Evolutionary conservation across 192 early-diverging fungal species (phyloP).

Genomic region (Coemansia sp.): DNA sequence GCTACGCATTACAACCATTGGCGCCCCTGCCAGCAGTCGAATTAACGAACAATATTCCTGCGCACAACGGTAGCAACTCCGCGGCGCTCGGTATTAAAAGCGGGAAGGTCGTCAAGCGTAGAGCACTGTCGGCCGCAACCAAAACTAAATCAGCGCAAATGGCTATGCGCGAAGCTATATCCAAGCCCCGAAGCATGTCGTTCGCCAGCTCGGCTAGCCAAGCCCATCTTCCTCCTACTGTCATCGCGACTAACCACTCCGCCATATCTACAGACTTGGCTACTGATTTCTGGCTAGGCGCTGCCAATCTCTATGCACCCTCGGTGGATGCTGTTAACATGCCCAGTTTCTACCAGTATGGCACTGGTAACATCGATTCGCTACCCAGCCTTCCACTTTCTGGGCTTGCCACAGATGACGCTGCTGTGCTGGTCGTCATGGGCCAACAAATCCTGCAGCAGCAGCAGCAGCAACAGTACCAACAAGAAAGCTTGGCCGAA

Average conservation of each 20-base stretch:
- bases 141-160: conserved; percentile 9
- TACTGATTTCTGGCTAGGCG: background rate
- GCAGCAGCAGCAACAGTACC: background rate
- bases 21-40: background rate
- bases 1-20: background rate
- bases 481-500: background rate
- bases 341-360: background rate
- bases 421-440: background rate
- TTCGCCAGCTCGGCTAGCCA: conserved; percentile 1
- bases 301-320: background rate
- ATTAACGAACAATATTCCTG: background rate
- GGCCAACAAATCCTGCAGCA: background rate
- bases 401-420: background rate
- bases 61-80: background rate
- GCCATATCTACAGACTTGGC: background rate
- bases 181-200: conserved; percentile 33
- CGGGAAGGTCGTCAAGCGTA: conserved; percentile 21
- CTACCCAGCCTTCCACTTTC: background rate
- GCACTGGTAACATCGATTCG: background rate
- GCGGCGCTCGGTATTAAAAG: conserved; percentile 2
- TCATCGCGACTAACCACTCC: background rate
- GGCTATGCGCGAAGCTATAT: background rate
- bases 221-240: background rate
- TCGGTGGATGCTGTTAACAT: background rate
- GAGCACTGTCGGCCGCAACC: conserved; percentile 16